These are phyloP conservation scores for Dendrostoma leiphaemia DNA, from an alignment of 2,329 filamentous ascomycete species.

Conservation along the genomic window DNA sequence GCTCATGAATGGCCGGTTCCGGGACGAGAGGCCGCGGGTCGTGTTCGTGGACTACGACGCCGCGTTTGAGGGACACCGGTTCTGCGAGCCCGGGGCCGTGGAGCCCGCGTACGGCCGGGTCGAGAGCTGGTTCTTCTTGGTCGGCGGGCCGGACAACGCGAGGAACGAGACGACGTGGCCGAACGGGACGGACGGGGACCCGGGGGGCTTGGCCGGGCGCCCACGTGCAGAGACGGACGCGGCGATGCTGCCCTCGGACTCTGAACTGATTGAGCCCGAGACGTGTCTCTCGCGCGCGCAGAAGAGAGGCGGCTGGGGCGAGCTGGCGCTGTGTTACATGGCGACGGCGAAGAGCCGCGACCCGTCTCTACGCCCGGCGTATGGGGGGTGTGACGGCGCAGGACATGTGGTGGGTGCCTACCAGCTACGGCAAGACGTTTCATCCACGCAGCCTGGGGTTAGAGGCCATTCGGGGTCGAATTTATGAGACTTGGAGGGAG, in stretches of 20 bases:
- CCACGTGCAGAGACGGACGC: not conserved
- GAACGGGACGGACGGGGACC: conserved; percentile 15
- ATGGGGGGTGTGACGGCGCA: conserved; percentile 24
- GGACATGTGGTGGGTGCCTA: conserved; percentile 46
- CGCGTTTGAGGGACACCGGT: conserved; percentile 44
- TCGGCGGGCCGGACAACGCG: conserved; percentile 41
- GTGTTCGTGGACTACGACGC: conserved; percentile 45
- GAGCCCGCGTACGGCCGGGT: conserved; percentile 43
- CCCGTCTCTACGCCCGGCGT: conserved; percentile 31
- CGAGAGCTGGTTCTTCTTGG: conserved; percentile 48
- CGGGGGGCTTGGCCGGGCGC: not conserved
- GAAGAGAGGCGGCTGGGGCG: conserved; percentile 40
- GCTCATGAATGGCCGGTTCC: conserved; percentile 36
- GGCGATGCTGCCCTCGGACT: conserved; percentile 26
- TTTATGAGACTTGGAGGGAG: conserved; percentile 31
- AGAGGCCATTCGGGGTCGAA: conserved; percentile 32
- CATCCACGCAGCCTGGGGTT: conserved; percentile 41
- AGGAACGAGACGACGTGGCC: conserved; percentile 22
- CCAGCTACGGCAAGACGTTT: conserved; percentile 45
- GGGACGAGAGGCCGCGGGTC: conserved; percentile 29
- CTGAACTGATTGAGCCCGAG: conserved; percentile 35
- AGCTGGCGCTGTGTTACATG: conserved; percentile 43
- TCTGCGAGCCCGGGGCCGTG: conserved; percentile 28
- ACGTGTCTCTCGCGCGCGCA: conserved; percentile 34
- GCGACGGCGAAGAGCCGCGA: conserved; percentile 36